Base-by-base conservation (phyloP, 306 rosid genomes). In the Inga oerstediana region DNA sequence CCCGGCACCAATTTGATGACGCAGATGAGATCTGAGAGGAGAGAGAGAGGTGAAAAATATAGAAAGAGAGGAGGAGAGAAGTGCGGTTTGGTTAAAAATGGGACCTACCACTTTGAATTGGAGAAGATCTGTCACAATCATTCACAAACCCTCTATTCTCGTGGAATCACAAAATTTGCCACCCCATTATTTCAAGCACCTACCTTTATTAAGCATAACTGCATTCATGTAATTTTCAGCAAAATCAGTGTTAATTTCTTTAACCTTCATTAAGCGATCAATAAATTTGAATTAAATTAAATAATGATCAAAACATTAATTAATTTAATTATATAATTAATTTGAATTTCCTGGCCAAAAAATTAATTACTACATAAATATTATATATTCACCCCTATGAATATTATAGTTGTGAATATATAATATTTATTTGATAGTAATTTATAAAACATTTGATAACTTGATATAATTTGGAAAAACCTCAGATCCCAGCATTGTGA, bases 51-150 rank as follows among this genome's bases (percentile, higher is more conserved):
- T 62, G 22, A n/a, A 58, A 58, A 54, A 85, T 51, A 56, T 17
- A 58, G 37, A 46, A 72, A 76, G 44, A 48, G 56, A 49, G 54
- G 4, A 56, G 62, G 79, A 85, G 91, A 65, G 86, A 11, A 89
- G 93, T 88, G 90, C 81, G 52, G 78, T 89, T 87, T 66, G 84
- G 89, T 91, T 87, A 62, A 76, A 46, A 58, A 79, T 79, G 90
- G 95, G 83, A 30, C 84, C 95, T 72, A 87, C 93, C 89, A 59
- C 84, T 81, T 79, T 54, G 4, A 44, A 49, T 44, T 15, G 19
- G 67, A 46, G 15, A 70, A 80, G 41, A 76, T 82, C 85, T 74
- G 66, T 32, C 27, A 24, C 27, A 15, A 62, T 20, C 2, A 15
- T 4, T 10, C 5, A 16, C 48, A 10, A 22, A 7, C 82, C 87